Percentiles rank a stretch among this genome's conserved stretches.
phyloP scores from a whole-genome alignment of 2,329 filamentous ascomycete species.

The Aspergillus quadrilineatus region DNA sequence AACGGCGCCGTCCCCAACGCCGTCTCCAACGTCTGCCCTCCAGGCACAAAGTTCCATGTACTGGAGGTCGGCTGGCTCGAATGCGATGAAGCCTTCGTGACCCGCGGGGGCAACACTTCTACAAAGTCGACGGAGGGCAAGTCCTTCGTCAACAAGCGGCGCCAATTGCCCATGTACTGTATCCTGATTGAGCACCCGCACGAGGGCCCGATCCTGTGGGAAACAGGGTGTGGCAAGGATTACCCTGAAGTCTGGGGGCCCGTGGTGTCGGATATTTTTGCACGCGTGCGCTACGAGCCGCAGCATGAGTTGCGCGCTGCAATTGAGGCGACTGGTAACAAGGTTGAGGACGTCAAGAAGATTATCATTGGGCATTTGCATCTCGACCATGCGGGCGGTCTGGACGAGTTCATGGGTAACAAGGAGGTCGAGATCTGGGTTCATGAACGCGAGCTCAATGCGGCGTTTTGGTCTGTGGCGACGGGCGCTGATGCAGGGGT shows the following conservation, averaged over 20 bases:
- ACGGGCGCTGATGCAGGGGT: slow-evolving; percentile 14
- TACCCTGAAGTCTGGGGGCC: slow-evolving; percentile 14
- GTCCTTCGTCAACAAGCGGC: slow-evolving; percentile 14
- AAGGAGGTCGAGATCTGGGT: slow-evolving; percentile 16
- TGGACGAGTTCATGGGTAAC: slow-evolving; percentile 11
- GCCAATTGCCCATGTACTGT: slow-evolving; percentile 17
- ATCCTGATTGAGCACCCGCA: slow-evolving; percentile 16
- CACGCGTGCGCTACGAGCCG: slow-evolving; percentile 13
- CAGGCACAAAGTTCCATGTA: slow-evolving; percentile 14
- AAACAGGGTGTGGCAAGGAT: slow-evolving; percentile 14
- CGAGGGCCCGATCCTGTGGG: slow-evolving; percentile 16
- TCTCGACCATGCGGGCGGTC: slow-evolving; percentile 13
- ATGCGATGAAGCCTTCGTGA: slow-evolving; percentile 15
- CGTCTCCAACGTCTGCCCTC: slow-evolving; percentile 13
- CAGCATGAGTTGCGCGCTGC: slow-evolving; percentile 13
- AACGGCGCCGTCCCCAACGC: slow-evolving; percentile 13
- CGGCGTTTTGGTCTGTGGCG: slow-evolving; percentile 16
- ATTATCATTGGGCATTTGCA: slow-evolving; percentile 18
- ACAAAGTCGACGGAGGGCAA: slow-evolving; percentile 8
- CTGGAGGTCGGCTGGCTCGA: slow-evolving; percentile 16
- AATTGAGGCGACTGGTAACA: slow-evolving; percentile 13
- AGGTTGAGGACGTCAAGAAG: slow-evolving; percentile 13
- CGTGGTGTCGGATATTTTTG: slow-evolving; percentile 10
- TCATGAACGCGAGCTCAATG: slow-evolving; percentile 13
- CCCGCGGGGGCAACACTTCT: slow-evolving; percentile 14